phyloP scores from a whole-genome alignment of 352 stramenopile genomes.

The Blastocystis hominis region DNA sequence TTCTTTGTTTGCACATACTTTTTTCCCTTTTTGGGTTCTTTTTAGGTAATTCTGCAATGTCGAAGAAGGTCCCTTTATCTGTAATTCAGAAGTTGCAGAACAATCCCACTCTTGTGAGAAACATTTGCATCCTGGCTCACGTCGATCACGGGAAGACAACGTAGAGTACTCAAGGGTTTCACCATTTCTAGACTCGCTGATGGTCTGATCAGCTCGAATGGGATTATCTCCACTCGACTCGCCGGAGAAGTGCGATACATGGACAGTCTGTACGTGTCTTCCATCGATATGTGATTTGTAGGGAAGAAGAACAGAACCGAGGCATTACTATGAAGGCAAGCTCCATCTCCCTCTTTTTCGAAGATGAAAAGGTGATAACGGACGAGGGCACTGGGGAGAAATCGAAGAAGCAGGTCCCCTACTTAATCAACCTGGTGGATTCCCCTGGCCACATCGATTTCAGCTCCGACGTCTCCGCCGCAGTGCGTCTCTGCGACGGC shows the following conservation, averaged over 20 bases:
- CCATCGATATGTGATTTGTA: slow-evolving; percentile 25
- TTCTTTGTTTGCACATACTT: neutral
- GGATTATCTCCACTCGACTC: slow-evolving; percentile 88
- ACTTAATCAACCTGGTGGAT: slow-evolving; percentile 86
- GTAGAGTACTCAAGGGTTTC: neutral
- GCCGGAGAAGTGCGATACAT: slow-evolving; percentile 86
- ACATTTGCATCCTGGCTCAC: slow-evolving; percentile 86
- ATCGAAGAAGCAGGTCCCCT: slow-evolving; percentile 63
- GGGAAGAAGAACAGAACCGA: slow-evolving; percentile 80
- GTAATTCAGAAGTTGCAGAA: slow-evolving; percentile 66
- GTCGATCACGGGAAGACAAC: slow-evolving; percentile 83
- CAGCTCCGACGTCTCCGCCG: slow-evolving; percentile 83
- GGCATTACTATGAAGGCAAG: slow-evolving; percentile 93
- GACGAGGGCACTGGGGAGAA: slow-evolving; percentile 34
- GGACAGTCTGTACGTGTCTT: slow-evolving; percentile 71
- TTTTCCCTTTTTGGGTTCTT: neutral
- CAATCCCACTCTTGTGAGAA: slow-evolving; percentile 73
- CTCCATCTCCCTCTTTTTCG: slow-evolving; percentile 83
- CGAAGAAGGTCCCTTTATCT: neutral
- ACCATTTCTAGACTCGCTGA: slow-evolving; percentile 71
- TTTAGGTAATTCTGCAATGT: neutral
- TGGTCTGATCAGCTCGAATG: slow-evolving; percentile 85
- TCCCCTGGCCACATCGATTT: slow-evolving; percentile 88
- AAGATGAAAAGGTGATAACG: slow-evolving; percentile 58
- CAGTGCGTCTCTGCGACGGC: slow-evolving; percentile 83